These are phyloP conservation scores for Phellopilus nigrolimitatus DNA, from an alignment of 1,284 basidiomycete genomes.

Conservation along the genomic window DNA sequence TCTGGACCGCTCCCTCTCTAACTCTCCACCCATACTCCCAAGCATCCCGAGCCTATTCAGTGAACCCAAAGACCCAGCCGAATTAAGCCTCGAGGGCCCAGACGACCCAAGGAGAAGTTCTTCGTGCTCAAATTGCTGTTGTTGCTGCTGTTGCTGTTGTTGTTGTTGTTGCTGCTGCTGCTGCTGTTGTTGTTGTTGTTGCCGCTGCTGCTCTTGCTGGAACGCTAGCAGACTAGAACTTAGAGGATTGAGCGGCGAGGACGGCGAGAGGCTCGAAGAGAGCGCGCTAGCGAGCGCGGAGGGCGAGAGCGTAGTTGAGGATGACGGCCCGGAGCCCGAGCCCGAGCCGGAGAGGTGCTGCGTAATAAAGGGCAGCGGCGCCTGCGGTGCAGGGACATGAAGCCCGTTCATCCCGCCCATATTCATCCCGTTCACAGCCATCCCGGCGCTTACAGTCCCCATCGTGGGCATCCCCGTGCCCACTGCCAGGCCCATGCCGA, in stretches of 20 bases:
- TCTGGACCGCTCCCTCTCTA: slow-evolving; percentile 9
- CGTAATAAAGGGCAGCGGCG: slow-evolving; percentile 1
- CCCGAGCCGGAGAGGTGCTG: slow-evolving; percentile 7
- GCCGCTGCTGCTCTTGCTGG: slow-evolving; percentile 4
- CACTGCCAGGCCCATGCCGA: slow-evolving; percentile 4
- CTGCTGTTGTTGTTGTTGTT: too few species aligned
- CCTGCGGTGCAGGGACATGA: slow-evolving; percentile 15
- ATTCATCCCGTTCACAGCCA: too few species aligned
- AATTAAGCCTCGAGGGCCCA: not conserved
- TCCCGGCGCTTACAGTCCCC: not conserved
- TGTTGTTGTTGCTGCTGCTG: too few species aligned
- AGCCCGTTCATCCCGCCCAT: not conserved
- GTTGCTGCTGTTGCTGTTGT: too few species aligned
- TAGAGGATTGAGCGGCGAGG: not conserved
- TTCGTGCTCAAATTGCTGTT: too few species aligned
- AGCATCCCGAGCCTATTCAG: not conserved
- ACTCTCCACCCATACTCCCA: not conserved
- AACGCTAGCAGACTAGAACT: not conserved
- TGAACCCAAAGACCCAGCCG: not conserved
- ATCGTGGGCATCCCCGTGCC: not conserved
- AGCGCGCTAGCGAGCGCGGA: too few species aligned
- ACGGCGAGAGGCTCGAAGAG: not conserved
- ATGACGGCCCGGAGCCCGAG: too few species aligned
- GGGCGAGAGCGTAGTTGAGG: too few species aligned
- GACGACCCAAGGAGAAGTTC: too few species aligned